Conservation (phyloP, 2,329 filamentous ascomycete species). For the Metarhizium brunneum region DNA sequence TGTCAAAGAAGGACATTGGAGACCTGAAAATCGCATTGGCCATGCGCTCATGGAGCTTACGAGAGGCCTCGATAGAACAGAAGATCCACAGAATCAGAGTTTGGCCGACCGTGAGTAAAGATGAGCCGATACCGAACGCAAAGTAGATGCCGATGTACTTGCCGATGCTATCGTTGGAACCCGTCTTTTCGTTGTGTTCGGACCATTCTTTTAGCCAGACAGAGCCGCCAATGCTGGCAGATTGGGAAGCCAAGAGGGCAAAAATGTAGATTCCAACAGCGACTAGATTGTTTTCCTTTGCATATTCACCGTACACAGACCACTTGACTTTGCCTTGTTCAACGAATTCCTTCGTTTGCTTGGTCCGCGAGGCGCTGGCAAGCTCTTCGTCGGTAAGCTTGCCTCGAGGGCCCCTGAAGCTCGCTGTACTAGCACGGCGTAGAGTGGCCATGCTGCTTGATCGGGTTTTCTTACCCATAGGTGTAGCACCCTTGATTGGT, state of each 20-base stretch:
- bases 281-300: conserved; percentile 81
- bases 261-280: conserved; percentile 75
- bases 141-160: conserved; percentile 96
- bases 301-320: conserved; percentile 86
- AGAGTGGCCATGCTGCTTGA: conserved; percentile 70
- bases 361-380: conserved; percentile 61
- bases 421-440: conserved; percentile 83
- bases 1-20: conserved; percentile 98
- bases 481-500: conserved; percentile 53
- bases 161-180: conserved; percentile 65
- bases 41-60: conserved; percentile 96
- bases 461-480: conserved; percentile 43
- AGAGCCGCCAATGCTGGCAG: conserved; percentile 71
- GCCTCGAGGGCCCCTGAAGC: conserved; percentile 76
- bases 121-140: conserved; percentile 81
- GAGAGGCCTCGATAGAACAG: conserved; percentile 96
- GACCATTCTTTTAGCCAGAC: conserved; percentile 95
- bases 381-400: conserved; percentile 81
- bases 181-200: conserved; percentile 60
- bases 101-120: conserved; percentile 77
- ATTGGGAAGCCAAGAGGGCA: conserved; percentile 71
- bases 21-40: conserved; percentile 94
- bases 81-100: conserved; percentile 98
- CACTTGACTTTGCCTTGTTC: conserved; percentile 98
- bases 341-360: conserved; percentile 75